phyloP scores from a whole-genome alignment of 2,329 filamentous ascomycete genomes.

The Cercospora zeina region DNA sequence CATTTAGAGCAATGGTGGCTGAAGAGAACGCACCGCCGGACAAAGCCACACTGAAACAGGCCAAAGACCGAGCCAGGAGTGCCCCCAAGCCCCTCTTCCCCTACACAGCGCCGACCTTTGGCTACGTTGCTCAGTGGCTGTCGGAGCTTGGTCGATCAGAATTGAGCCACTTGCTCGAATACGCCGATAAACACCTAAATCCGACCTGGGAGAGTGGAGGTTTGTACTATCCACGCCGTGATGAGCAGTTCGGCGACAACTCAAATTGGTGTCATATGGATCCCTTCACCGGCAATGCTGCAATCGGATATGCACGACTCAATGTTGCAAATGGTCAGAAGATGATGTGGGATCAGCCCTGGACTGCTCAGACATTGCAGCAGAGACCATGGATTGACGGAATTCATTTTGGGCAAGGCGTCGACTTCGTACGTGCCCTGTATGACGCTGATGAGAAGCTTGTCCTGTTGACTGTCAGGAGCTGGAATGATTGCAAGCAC shows the following conservation, averaged over 20 bases:
- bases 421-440: not conserved
- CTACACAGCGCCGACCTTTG: slow-evolving; percentile 34
- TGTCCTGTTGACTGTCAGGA: not conserved
- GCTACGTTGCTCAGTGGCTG: slow-evolving; percentile 36
- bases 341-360: slow-evolving; percentile 42
- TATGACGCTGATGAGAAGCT: not conserved
- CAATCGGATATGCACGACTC: slow-evolving; percentile 42
- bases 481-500: not conserved
- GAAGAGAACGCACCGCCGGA: slow-evolving; percentile 2
- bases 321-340: slow-evolving; percentile 44
- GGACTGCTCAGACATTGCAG: slow-evolving; percentile 35
- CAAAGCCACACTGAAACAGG: not conserved
- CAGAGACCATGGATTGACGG: slow-evolving; percentile 36
- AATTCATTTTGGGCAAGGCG: not conserved
- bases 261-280: slow-evolving; percentile 39
- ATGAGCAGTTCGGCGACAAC: slow-evolving; percentile 23
- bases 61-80: not conserved
- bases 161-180: slow-evolving; percentile 15
- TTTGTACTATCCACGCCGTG: not conserved
- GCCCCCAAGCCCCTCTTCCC: not conserved
- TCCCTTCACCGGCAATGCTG: slow-evolving; percentile 43
- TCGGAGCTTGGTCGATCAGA: slow-evolving; percentile 38
- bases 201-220: slow-evolving; percentile 1
- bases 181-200: not conserved
- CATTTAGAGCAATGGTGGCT: slow-evolving; percentile 1